Base-by-base conservation (phyloP, 306 rosid genomes). In the Calophaca sinica region DNA sequence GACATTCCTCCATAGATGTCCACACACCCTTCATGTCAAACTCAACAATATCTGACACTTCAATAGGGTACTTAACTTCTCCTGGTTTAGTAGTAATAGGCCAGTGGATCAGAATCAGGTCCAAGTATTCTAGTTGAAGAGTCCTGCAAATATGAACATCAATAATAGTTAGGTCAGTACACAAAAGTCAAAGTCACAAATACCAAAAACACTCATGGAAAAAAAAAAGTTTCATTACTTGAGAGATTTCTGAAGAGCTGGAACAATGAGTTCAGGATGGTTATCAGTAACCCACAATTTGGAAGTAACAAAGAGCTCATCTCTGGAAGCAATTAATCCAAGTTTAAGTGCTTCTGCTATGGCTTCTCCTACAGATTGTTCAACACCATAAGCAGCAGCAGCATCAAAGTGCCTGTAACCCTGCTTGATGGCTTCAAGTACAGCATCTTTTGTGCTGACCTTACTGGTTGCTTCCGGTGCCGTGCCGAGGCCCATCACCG, bases 1-100 rank as follows among this genome's bases (percentile, higher is more conserved):
- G 80, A 74, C 91, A 85, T 60, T 86, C 90, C 73, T 93, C 97
- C 96, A 93, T 84, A 36, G 82, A 86, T 52, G 59, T 82, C 98
- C 98, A 93, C 12, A 91, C 93, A 6, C 88, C 86, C 52, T 88
- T 71, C 29, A 91, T 7, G 71, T 91, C 97, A 61, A 93, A 82
- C 1, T 80, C 81, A 1, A 81, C 76, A 32, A 82, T 48, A 4
- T 73, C 78, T 1, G 87, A 78, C 42, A 76, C 73, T 2, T 80
- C 87, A 48, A 84, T 73, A 1, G 93, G 90, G 63, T 84, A 84
- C 1, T 76, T 74, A 4, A 84, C 85, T 57, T 73, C 82, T 13
- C 85, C 87, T 0, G 87, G 85, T 42, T 80, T 77, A 0, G 87
- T 45, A 68, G 74, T 26, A 11, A 84, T 61, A 1, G 87, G 87